Evolutionary conservation across 2,329 filamentous ascomycete species (phyloP).

Genomic region (Claviceps maximensis): DNA sequence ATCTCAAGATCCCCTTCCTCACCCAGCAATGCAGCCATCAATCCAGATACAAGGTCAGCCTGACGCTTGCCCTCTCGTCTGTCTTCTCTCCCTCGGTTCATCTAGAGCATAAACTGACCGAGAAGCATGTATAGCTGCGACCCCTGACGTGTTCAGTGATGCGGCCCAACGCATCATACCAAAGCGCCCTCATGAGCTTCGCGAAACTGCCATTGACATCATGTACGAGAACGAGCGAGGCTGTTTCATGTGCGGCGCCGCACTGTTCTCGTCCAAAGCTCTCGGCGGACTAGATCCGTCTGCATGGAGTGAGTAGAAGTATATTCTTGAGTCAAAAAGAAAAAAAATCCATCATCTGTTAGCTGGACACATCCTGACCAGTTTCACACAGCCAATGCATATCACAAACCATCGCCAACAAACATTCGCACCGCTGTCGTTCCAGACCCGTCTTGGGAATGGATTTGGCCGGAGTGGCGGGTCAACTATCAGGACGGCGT

Average conservation of each 20-base stretch:
- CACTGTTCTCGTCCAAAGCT: constrained; percentile 78
- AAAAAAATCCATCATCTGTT: no score
- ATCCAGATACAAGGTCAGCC: constrained; percentile 21
- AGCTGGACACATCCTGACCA: constrained; percentile 2
- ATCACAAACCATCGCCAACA: constrained; percentile 46
- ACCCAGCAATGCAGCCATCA: constrained; percentile 15
- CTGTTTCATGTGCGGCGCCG: constrained; percentile 74
- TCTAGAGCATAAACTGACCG: neutral
- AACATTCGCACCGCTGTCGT: constrained; percentile 77
- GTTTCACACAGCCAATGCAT: constrained; percentile 40
- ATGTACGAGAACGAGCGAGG: constrained; percentile 94
- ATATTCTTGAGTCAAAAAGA: no score
- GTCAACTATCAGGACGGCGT: constrained; percentile 57
- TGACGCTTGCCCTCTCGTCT: neutral
- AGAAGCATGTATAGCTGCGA: constrained; percentile 15
- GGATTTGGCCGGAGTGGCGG: constrained; percentile 58
- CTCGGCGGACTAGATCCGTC: constrained; percentile 75
- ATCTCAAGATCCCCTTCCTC: constrained; percentile 5
- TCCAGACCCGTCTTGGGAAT: constrained; percentile 90
- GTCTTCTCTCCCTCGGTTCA: neutral
- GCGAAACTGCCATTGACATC: constrained; percentile 61
- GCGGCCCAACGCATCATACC: constrained; percentile 22
- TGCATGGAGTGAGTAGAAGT: constrained; percentile 49
- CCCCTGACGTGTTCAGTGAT: constrained; percentile 13
- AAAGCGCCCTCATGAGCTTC: constrained; percentile 18